These are phyloP conservation scores for Rhizomucor miehei DNA, from an alignment of 371 early-diverging fungal species.

Conservation along the genomic window DNA sequence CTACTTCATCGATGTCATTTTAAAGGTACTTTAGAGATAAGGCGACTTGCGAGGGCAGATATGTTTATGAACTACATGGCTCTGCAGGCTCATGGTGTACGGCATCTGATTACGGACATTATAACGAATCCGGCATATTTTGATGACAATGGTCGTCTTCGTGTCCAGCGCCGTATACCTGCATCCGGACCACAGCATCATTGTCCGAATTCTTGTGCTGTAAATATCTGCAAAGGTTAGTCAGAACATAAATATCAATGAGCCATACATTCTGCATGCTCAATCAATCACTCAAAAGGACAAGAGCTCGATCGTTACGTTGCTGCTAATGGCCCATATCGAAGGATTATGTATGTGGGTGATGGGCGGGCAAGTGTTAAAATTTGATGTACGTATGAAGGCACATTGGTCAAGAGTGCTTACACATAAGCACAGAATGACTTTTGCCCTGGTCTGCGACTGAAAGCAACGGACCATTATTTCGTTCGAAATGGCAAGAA, in stretches of 20 bases:
- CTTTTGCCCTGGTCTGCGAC: slow-evolving; percentile 38
- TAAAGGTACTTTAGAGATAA: slow-evolving; percentile 61
- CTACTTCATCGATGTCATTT: slow-evolving; percentile 66
- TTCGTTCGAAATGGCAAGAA: slow-evolving; percentile 20
- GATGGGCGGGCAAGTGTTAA: slow-evolving; percentile 36
- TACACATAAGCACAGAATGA: slow-evolving; percentile 25
- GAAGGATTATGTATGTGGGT: slow-evolving; percentile 39
- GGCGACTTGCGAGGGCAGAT: too few relatives aligned
- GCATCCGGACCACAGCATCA: slow-evolving; percentile 51
- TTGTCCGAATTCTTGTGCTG: slow-evolving; percentile 62
- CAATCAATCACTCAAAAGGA: slow-evolving; percentile 25
- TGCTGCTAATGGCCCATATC: slow-evolving; percentile 22
- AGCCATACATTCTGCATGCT: neutral
- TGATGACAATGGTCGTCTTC: slow-evolving; percentile 50
- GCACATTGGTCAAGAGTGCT: neutral
- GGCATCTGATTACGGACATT: slow-evolving; percentile 54
- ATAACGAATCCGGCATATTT: slow-evolving; percentile 72
- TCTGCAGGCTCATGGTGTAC: slow-evolving; percentile 50
- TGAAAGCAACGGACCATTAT: slow-evolving; percentile 23
- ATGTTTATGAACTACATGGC: too few relatives aligned
- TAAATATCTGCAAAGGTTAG: slow-evolving; percentile 76
- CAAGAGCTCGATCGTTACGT: slow-evolving; percentile 36
- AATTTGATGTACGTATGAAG: too few relatives aligned
- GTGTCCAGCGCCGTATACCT: slow-evolving; percentile 48
- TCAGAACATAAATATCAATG: too few relatives aligned